These are phyloP conservation scores for Biscogniauxia mediterranea DNA, from an alignment of 2,329 filamentous ascomycete genomes.

Conservation along the genomic window DNA sequence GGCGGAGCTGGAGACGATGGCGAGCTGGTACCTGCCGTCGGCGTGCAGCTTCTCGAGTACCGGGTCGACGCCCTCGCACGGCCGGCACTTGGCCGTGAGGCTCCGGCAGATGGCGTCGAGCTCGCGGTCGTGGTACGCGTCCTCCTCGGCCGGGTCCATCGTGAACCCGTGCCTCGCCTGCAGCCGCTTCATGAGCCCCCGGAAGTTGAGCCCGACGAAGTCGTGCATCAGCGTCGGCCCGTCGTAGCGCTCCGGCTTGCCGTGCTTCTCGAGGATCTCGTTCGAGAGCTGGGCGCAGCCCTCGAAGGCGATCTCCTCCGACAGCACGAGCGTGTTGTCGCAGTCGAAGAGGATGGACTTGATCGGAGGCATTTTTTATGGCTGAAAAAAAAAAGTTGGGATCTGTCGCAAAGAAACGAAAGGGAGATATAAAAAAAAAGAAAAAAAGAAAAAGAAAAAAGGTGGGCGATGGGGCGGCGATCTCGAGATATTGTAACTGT, in stretches of 20 bases:
- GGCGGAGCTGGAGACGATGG: constrained; percentile 80
- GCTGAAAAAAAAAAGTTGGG: neutral
- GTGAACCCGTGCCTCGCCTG: constrained; percentile 74
- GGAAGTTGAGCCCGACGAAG: constrained; percentile 94
- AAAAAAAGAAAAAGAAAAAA: neutral
- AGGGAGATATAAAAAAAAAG: neutral
- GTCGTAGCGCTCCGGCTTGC: constrained; percentile 66
- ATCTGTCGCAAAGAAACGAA: neutral
- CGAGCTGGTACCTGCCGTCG: constrained; percentile 65
- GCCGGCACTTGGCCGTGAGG: constrained; percentile 64
- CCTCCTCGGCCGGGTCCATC: constrained; percentile 65
- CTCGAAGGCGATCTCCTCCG: constrained; percentile 87
- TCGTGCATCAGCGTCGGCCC: constrained; percentile 76
- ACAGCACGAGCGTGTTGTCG: constrained; percentile 92
- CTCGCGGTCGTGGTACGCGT: constrained; percentile 72
- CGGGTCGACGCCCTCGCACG: constrained; percentile 67
- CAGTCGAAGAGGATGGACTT: constrained; percentile 64
- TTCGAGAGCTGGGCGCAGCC: constrained; percentile 89
- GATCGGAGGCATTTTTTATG: constrained; percentile 7
- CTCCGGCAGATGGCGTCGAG: constrained; percentile 82
- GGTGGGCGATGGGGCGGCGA: neutral
- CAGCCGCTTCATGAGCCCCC: constrained; percentile 64
- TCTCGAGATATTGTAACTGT: too few relatives aligned
- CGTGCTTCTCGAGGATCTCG: constrained; percentile 69
- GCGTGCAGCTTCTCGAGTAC: constrained; percentile 64